phyloP scores from a whole-genome alignment of 2,329 filamentous ascomycete genomes.

The Alternaria metachromatica region DNA sequence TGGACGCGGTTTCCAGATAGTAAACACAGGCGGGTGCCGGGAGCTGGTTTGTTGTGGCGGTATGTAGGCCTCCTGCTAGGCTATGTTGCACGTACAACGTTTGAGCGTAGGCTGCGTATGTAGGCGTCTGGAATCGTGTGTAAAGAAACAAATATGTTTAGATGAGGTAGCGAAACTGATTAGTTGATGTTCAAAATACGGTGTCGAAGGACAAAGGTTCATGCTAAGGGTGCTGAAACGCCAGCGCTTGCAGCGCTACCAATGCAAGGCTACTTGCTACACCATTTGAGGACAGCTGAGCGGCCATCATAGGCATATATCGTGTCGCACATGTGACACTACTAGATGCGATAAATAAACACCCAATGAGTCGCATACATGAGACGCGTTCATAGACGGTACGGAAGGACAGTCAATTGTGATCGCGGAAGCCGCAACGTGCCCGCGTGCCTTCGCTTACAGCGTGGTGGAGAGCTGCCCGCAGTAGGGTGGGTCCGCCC shows the following conservation, averaged over 20 bases:
- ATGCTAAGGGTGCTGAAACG: conserved; percentile 17
- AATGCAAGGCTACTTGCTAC: conserved; percentile 19
- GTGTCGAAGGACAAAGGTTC: conserved; percentile 4
- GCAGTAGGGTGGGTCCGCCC: conserved; percentile 10
- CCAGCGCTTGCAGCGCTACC: conserved; percentile 19
- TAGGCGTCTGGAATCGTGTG: background rate
- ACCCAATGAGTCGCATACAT: background rate
- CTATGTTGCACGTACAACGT: background rate
- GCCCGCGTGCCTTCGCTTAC: conserved; percentile 18
- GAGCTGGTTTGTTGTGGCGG: background rate
- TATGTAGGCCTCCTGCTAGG: background rate
- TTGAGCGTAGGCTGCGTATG: background rate
- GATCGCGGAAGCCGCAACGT: conserved; percentile 7
- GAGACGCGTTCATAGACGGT: background rate
- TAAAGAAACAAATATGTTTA: background rate
- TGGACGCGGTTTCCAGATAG: background rate
- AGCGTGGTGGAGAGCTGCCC: conserved; percentile 6
- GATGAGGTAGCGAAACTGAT: conserved; percentile 1
- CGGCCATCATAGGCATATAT: background rate
- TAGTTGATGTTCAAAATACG: conserved; percentile 3
- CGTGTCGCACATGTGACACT: background rate
- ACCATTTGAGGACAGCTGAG: conserved; percentile 9
- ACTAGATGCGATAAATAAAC: background rate
- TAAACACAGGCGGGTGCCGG: background rate
- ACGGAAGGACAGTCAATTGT: background rate